These are phyloP conservation scores for Herpetomonas samuelpessoai DNA, from an alignment of 208 protist species.

Conservation along the genomic window DNA sequence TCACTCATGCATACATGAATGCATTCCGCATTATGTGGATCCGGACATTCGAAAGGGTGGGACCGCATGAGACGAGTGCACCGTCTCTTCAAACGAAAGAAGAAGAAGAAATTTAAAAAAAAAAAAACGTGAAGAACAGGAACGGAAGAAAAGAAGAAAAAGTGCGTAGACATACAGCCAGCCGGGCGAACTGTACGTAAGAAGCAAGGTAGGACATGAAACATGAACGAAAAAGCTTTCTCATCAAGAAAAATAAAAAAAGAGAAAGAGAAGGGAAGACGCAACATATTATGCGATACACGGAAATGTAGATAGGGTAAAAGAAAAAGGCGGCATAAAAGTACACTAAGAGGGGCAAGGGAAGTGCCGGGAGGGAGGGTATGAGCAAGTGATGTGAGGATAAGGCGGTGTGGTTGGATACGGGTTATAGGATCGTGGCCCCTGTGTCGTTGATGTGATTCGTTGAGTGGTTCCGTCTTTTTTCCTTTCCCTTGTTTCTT, in stretches of 20 bases:
- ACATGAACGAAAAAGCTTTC: not conserved
- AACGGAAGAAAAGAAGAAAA: slow-evolving; percentile 4
- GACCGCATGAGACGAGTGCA: not conserved
- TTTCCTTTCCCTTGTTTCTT: too few species aligned
- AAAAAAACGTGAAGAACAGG: not conserved
- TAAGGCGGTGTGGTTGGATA: too few species aligned
- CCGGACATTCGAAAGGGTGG: not conserved
- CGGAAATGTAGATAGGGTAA: too few species aligned
- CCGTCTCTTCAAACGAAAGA: not conserved
- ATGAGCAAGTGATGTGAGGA: too few species aligned
- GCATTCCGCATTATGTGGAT: too few species aligned
- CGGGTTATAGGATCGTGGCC: too few species aligned
- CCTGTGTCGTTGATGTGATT: too few species aligned
- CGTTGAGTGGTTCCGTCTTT: too few species aligned
- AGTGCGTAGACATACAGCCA: not conserved
- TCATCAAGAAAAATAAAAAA: not conserved
- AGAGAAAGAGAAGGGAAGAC: not conserved
- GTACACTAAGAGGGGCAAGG: too few species aligned
- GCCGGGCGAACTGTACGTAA: not conserved
- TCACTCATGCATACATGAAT: too few species aligned
- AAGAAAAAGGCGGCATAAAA: too few species aligned
- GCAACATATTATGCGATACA: not conserved
- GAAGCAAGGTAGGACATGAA: not conserved
- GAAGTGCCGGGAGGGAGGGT: too few species aligned
- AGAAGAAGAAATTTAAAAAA: slow-evolving; percentile 1